A percentile compares a stretch with the other conserved stretches of the same genome.
Conservation (phyloP, 148 eudicot genomes). For the Amaranthus palmeri region DNA sequence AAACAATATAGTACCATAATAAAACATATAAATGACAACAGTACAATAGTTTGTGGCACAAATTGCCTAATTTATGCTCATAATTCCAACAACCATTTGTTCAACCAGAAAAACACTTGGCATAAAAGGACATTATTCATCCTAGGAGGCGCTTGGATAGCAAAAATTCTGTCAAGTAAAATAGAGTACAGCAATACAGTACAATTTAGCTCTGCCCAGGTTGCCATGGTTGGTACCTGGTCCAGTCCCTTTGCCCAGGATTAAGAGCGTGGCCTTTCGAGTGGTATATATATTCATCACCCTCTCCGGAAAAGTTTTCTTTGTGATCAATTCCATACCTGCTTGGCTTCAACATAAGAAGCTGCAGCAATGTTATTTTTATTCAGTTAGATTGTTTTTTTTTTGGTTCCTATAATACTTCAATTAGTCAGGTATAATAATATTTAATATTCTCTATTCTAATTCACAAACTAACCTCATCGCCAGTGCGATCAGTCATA, state of each 20-base stretch:
- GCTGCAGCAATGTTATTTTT: slow-evolving; percentile 39
- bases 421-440: neutral
- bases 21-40: slow-evolving; percentile 4
- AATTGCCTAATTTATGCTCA: slow-evolving; percentile 5
- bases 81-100: neutral
- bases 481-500: slow-evolving; percentile 92
- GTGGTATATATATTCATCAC: slow-evolving; percentile 86
- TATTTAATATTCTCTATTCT: neutral
- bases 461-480: slow-evolving; percentile 50
- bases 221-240: slow-evolving; percentile 88
- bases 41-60: neutral
- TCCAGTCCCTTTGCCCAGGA: slow-evolving; percentile 97
- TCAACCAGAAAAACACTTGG: neutral
- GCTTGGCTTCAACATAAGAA: slow-evolving; percentile 70
- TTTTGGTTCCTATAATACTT: neutral
- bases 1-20: neutral
- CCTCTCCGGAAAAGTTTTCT: slow-evolving; percentile 91
- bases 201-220: slow-evolving; percentile 56
- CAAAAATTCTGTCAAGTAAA: neutral
- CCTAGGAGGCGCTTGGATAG: neutral
- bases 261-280: slow-evolving; percentile 90
- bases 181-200: neutral
- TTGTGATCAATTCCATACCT: slow-evolving; percentile 86
- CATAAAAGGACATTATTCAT: slow-evolving; percentile 24
- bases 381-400: neutral